These are phyloP conservation scores for Gynandropsis gynandra DNA, from an alignment of 345 rosid species.

Conservation along the genomic window DNA sequence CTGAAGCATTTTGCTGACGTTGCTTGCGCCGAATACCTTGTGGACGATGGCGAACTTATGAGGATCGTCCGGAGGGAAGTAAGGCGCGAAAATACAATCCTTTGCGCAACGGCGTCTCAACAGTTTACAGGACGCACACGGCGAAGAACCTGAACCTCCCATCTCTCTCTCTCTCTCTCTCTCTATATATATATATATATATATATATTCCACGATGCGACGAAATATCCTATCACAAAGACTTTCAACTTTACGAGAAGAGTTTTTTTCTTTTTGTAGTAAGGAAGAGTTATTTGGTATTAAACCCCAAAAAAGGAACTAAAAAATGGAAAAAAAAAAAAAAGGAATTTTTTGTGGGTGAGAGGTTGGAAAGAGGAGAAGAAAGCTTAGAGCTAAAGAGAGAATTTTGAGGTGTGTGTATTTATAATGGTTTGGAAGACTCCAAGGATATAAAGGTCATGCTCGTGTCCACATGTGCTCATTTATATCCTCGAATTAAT, in stretches of 20 bases:
- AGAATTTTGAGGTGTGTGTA: conserved; percentile 26
- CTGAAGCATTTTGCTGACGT: conserved; percentile 87
- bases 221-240: no score
- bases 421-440: conserved; percentile 45
- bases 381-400: conserved; percentile 33
- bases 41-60: conserved; percentile 79
- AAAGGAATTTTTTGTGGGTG: not conserved
- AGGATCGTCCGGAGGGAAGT: conserved; percentile 81
- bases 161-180: no score
- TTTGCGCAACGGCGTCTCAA: conserved; percentile 71
- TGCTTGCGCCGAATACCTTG: conserved; percentile 85
- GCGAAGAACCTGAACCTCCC: conserved; percentile 54
- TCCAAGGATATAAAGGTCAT: conserved; percentile 1
- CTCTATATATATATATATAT: not conserved
- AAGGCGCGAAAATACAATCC: conserved; percentile 84
- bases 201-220: no score
- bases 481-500: conserved; percentile 19
- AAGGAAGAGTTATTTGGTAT: no score
- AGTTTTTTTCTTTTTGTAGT: conserved; percentile 13
- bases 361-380: conserved; percentile 14
- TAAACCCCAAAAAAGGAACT: no score
- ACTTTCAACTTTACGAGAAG: no score
- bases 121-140: conserved; percentile 83
- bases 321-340: no score
- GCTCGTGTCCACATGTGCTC: conserved; percentile 28